phyloP scores from a whole-genome alignment of 2,329 filamentous ascomycete genomes.

The Ophiostoma montium region DNA sequence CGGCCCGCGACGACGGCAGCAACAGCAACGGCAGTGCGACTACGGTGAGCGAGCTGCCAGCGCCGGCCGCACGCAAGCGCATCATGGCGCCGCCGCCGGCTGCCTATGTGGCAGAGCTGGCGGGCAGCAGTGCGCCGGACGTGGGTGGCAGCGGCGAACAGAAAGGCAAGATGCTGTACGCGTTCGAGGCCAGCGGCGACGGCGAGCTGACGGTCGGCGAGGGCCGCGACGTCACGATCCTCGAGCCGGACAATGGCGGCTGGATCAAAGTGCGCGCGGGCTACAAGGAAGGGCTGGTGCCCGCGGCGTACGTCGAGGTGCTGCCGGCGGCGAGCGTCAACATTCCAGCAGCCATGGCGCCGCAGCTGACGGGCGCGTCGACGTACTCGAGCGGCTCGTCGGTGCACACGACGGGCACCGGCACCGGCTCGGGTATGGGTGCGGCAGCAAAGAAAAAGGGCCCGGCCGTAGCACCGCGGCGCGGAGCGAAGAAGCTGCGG shows the following conservation, averaged over 20 bases:
- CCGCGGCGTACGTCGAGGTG: conserved; percentile 70
- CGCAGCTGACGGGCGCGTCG: conserved; percentile 35
- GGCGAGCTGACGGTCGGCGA: conserved; percentile 74
- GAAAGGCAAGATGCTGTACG: conserved; percentile 78
- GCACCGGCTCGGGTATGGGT: neutral
- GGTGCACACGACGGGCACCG: conserved; percentile 25
- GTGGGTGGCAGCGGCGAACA: conserved; percentile 35
- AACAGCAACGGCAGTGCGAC: neutral
- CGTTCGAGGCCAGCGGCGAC: conserved; percentile 65
- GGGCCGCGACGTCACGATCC: conserved; percentile 59
- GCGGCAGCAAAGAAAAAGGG: conserved; percentile 63
- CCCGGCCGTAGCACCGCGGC: conserved; percentile 76
- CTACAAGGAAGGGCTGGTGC: conserved; percentile 70
- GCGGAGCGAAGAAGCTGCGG: conserved; percentile 84
- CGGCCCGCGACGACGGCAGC: conserved; percentile 33
- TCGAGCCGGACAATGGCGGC: conserved; percentile 86
- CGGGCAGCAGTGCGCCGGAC: conserved; percentile 35
- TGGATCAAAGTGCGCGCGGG: conserved; percentile 77
- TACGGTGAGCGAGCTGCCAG: conserved; percentile 17
- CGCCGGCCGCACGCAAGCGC: conserved; percentile 36
- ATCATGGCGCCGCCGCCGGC: conserved; percentile 78
- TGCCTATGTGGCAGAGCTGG: conserved; percentile 59
- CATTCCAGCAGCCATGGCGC: conserved; percentile 25
- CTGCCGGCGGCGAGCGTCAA: conserved; percentile 28
- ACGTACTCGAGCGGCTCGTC: conserved; percentile 67